Base-by-base conservation (phyloP, 129 eudicot genomes). In the Pseudognaphalium luteoalbum region DNA sequence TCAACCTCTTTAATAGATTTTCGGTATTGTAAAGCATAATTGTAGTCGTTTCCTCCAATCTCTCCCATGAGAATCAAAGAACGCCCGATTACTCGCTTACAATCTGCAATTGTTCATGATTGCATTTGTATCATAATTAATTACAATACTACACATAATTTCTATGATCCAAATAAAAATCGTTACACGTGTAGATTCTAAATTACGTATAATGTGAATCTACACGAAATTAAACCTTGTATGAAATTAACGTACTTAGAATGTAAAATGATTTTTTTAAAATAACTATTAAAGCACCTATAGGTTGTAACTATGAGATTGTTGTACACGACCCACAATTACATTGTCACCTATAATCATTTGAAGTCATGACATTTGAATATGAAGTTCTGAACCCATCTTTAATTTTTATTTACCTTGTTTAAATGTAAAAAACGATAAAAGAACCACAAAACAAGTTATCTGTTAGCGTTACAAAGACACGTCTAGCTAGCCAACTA, bases 31-130 rank as follows among this genome's bases (percentile, higher is more conserved):
- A 89, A 41, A 29, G 87, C 78, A 57, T 83, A 74, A 62, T 85
- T 85, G 73, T 81, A 87, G 75, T 90, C 96, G 63, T 90, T 87
- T 35, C 92, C 92, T 51, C 96, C 96, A 19, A 90, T 87, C 67
- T 87, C 92, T 47, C 96, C 96, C 87, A 90, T 57, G 19, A 90
- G 79, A 73, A 90, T 25, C 12, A 90, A 62, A 4, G 90, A 80
- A 5, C 62, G 69, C 16, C 77, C 56, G 4, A 90, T 83, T 33
- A 78, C 39, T 6, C 35, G 25, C 42, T 66, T 84, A 74, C 87
- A 66, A 30, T 81, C 92, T 86, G 81, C 47, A 41, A 41, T 39
- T 8, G 9, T 39, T 41, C 14, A 41, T 41, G 14, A 41, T 41
- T 41, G 14, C 14, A 35, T 35, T 35, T 35, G 7, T 35, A 35